Evolutionary conservation across 768 basidiomycete genomes (phyloP).

Genomic region (Amanita pallidorosea): DNA sequence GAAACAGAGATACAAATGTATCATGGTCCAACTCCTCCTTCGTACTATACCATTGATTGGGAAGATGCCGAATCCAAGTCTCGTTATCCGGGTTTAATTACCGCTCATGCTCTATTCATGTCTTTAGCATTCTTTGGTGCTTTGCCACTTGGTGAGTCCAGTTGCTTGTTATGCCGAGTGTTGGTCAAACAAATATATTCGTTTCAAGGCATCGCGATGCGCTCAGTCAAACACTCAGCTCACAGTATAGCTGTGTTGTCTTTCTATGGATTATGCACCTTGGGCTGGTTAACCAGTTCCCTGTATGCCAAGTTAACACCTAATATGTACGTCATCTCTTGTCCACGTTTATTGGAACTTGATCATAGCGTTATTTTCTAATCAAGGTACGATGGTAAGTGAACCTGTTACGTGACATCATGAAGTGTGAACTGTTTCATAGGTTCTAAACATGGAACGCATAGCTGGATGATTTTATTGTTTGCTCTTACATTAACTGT

Average conservation of each 20-base stretch:
- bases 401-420: conserved; percentile 4
- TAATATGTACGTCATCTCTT: conserved; percentile 52
- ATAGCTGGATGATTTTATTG: conserved; percentile 43
- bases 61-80: conserved; percentile 35
- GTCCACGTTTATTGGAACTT: conserved; percentile 9
- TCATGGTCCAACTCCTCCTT: conserved; percentile 65
- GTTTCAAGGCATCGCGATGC: conserved; percentile 60
- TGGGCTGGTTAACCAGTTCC: conserved; percentile 60
- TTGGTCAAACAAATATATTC: background rate
- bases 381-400: conserved; percentile 55
- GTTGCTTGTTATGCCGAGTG: background rate
- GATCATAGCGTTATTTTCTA: conserved; percentile 7
- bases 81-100: conserved; percentile 62
- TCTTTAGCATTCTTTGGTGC: conserved; percentile 71
- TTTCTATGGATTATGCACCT: conserved; percentile 49
- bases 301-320: conserved; percentile 75
- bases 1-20: conserved; percentile 60
- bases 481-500: conserved; percentile 26
- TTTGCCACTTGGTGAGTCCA: conserved; percentile 62
- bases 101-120: conserved; percentile 66
- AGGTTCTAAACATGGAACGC: conserved; percentile 46
- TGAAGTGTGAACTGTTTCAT: background rate
- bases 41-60: conserved; percentile 77
- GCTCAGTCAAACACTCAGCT: conserved; percentile 63
- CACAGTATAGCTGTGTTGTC: conserved; percentile 45